phyloP scores from a whole-genome alignment of 768 basidiomycete genomes.

The Lentinus brumalis region DNA sequence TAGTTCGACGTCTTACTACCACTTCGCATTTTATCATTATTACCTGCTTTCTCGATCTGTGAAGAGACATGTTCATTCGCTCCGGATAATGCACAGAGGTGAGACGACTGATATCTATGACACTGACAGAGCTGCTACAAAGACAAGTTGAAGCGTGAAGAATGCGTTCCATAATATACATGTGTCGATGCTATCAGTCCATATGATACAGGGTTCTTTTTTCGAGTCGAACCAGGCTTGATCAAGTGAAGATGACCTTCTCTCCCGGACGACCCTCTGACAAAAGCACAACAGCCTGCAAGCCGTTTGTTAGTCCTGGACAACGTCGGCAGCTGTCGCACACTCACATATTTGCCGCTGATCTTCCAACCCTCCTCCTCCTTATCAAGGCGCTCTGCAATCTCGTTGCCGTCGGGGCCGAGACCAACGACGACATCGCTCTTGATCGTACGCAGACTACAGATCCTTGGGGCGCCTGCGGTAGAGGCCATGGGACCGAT shows the following conservation, averaged over 20 bases:
- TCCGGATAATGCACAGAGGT: too few species aligned
- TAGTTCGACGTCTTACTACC: neutral
- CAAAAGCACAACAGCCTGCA: slow-evolving; percentile 81
- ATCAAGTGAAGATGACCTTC: slow-evolving; percentile 50
- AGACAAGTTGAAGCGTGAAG: too few species aligned
- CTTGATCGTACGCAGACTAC: slow-evolving; percentile 90
- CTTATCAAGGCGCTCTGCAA: slow-evolving; percentile 80
- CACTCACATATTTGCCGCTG: slow-evolving; percentile 90
- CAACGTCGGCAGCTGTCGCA: neutral
- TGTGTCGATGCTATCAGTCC: neutral
- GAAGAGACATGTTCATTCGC: neutral
- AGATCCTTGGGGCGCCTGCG: slow-evolving; percentile 85
- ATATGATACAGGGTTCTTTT: neutral
- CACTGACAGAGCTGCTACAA: too few species aligned
- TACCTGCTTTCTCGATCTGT: neutral
- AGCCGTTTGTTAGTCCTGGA: neutral
- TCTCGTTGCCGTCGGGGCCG: slow-evolving; percentile 63
- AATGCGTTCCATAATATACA: neutral
- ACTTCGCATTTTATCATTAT: neutral
- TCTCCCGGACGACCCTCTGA: slow-evolving; percentile 90
- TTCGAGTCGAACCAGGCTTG: too few species aligned
- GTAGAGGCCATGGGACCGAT: slow-evolving; percentile 92
- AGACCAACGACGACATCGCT: slow-evolving; percentile 93
- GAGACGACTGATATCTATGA: too few species aligned
- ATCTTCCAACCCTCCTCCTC: slow-evolving; percentile 96